Evolutionary conservation across 176 grass and related monocot genomes (phyloP).

Genomic region (Carex kokanica): DNA sequence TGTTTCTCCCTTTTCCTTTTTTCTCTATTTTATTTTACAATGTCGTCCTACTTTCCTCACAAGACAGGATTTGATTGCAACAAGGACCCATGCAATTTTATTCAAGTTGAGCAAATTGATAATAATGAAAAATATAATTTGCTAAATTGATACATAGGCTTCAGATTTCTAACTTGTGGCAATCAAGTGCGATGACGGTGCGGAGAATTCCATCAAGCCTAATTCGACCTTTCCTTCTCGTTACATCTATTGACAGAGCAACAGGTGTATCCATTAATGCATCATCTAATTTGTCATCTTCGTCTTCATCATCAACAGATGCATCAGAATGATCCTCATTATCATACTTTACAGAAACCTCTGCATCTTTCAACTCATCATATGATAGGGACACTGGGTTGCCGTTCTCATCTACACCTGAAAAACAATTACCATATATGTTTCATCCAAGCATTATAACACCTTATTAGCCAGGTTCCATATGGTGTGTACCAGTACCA

Average conservation of each 20-base stretch:
- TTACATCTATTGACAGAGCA: conserved; percentile 55
- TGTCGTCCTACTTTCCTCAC: background rate
- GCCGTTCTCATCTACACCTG: conserved; percentile 14
- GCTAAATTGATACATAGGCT: background rate
- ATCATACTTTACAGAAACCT: background rate
- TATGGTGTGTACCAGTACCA: background rate
- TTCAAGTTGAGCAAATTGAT: background rate
- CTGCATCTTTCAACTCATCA: conserved; percentile 16
- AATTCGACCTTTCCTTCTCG: conserved; percentile 53
- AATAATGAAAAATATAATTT: background rate
- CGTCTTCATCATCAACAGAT: background rate
- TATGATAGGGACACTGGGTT: conserved; percentile 2
- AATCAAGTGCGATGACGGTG: conserved; percentile 71
- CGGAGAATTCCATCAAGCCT: conserved; percentile 71
- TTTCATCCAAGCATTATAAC: background rate
- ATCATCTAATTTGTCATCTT: background rate
- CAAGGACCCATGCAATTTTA: background rate
- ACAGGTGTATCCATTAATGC: conserved; percentile 42
- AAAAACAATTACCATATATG: background rate
- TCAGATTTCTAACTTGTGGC: conserved; percentile 44
- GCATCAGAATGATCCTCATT: background rate
- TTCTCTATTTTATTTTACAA: background rate
- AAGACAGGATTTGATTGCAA: background rate
- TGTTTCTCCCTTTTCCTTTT: background rate
- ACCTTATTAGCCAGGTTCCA: background rate